Evolutionary conservation across 192 early-diverging fungal species (phyloP).

Genomic region (Umbelopsis sp.): DNA sequence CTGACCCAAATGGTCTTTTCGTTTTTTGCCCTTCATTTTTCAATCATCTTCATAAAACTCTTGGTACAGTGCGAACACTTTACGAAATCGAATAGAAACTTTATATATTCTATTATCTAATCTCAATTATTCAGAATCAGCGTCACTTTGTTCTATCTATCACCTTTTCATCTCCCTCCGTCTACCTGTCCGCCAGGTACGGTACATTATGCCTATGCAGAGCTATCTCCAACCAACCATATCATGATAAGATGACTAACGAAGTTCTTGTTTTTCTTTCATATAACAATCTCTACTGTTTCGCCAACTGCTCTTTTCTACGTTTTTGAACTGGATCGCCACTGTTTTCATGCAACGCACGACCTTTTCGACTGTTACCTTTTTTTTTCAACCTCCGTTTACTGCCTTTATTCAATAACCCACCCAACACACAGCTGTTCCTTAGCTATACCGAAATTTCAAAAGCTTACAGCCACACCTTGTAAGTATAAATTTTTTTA

Average conservation of each 20-base stretch:
- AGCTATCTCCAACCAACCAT: too few relatives aligned
- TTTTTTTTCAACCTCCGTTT: constrained; percentile 6
- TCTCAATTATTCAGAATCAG: too few relatives aligned
- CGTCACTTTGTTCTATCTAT: not conserved
- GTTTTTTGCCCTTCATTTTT: constrained; percentile 16
- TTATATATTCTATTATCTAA: too few relatives aligned
- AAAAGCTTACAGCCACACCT: not conserved
- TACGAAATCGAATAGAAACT: not conserved
- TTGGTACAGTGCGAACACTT: not conserved
- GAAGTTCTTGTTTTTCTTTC: not conserved
- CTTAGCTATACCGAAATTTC: not conserved
- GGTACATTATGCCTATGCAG: not conserved
- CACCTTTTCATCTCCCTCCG: not conserved
- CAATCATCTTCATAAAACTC: constrained; percentile 2
- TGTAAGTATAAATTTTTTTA: not conserved
- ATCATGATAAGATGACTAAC: not conserved
- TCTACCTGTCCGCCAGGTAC: not conserved
- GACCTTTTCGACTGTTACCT: not conserved
- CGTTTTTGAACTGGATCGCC: constrained; percentile 1
- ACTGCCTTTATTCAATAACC: not conserved
- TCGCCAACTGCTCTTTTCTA: not conserved
- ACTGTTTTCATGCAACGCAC: constrained; percentile 14
- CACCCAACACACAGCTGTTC: too few relatives aligned
- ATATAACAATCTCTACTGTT: not conserved
- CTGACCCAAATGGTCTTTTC: constrained; percentile 2